phyloP scores from a whole-genome alignment of 495 filamentous ascomycete genomes.

The Daldinia bambusicola region DNA sequence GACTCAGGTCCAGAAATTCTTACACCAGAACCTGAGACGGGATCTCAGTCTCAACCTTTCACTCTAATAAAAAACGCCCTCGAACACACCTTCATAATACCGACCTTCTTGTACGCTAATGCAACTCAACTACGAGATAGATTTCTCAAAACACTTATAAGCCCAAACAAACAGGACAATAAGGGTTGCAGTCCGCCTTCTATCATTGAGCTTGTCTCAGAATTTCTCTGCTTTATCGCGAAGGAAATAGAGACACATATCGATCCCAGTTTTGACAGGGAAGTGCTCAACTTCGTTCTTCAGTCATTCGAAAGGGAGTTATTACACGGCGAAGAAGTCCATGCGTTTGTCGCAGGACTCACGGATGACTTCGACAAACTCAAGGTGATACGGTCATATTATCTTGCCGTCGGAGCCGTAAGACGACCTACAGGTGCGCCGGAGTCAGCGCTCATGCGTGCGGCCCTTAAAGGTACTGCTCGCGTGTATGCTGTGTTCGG shows the following conservation, averaged over 20 bases:
- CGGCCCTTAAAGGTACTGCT: slow-evolving; percentile 74
- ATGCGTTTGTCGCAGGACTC: slow-evolving; percentile 76
- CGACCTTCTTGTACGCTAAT: slow-evolving; percentile 84
- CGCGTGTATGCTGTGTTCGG: slow-evolving; percentile 83
- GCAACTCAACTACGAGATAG: slow-evolving; percentile 81
- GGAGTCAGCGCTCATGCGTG: slow-evolving; percentile 83
- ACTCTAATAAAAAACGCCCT: slow-evolving; percentile 82
- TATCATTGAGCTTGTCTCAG: slow-evolving; percentile 77
- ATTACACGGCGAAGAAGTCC: slow-evolving; percentile 84
- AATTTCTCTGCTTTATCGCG: slow-evolving; percentile 80
- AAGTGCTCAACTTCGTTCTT: slow-evolving; percentile 77
- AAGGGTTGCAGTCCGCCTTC: slow-evolving; percentile 87
- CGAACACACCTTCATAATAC: slow-evolving; percentile 85
- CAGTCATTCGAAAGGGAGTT: slow-evolving; percentile 86
- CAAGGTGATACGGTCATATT: slow-evolving; percentile 78
- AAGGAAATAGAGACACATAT: slow-evolving; percentile 79
- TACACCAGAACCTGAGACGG: slow-evolving; percentile 37
- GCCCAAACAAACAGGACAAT: slow-evolving; percentile 81
- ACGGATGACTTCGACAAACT: slow-evolving; percentile 80
- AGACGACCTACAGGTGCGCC: slow-evolving; percentile 78
- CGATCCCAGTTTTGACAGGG: slow-evolving; percentile 75
- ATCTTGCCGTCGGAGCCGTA: slow-evolving; percentile 76
- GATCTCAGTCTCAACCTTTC: slow-evolving; percentile 67
- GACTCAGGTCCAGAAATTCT: slow-evolving; percentile 42
- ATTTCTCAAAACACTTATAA: slow-evolving; percentile 76